Conservation (phyloP, 805 yeast species). For the Myxozyma neotropica region DNA sequence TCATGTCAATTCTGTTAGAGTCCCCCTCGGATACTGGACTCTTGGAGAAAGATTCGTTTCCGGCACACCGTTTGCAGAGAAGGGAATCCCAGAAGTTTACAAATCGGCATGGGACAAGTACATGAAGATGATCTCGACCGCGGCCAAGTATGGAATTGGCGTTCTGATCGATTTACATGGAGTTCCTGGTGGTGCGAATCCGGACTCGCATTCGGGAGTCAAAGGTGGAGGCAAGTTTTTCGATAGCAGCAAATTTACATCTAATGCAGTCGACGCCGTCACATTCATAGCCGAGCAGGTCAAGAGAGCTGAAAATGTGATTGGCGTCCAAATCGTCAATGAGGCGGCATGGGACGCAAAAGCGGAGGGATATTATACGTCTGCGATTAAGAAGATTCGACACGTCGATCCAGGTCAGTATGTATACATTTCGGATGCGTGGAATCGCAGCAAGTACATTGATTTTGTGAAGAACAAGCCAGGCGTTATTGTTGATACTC, state of each 20-base stretch:
- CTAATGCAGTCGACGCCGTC: conserved; percentile 54
- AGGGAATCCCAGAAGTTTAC: conserved; percentile 55
- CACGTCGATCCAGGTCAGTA: conserved; percentile 61
- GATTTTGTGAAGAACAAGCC: conserved; percentile 59
- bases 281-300: conserved; percentile 67
- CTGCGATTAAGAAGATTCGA: conserved; percentile 65
- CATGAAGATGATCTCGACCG: conserved; percentile 55
- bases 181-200: conserved; percentile 90
- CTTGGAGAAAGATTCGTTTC: conserved; percentile 58
- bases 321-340: conserved; percentile 83
- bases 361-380: conserved; percentile 60
- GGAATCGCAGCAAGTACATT: conserved; percentile 85
- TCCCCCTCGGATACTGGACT: conserved; percentile 93
- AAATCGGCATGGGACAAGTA: conserved; percentile 66
- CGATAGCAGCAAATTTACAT: conserved; percentile 45
- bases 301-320: conserved; percentile 61
- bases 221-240: conserved; percentile 67
- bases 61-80: conserved; percentile 63
- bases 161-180: conserved; percentile 86
- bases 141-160: conserved; percentile 64
- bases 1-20: conserved; percentile 77
- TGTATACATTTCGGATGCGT: conserved; percentile 84
- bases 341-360: conserved; percentile 71
- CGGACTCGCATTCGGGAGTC: conserved; percentile 82
- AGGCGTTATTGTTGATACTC: conserved; percentile 80